Evolutionary conservation across 257 asterid species (phyloP), one percentile per base, ranked within the genome.

Genomic region (Petunia secreta): DNA sequence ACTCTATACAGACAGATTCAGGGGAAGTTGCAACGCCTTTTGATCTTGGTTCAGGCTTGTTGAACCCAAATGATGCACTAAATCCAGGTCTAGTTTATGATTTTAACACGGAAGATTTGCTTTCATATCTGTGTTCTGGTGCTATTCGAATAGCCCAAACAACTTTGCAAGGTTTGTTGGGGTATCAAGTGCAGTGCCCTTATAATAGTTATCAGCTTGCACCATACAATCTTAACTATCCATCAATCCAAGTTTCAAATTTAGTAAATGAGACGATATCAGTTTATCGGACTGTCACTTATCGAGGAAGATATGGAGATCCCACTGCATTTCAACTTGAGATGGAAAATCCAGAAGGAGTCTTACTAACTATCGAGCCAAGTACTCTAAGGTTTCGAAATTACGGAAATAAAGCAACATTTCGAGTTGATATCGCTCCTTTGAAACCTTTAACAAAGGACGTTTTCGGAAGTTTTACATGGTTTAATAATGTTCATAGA

Each of bases 51-150:
- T 80, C 83, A 7, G 83, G 83, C 39, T 16, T 57, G 38, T 25
- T 80, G 54, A 62, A 74, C 60, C 83, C 80, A 36, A 39, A 59
- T 2, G 25, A 4, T 0, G 79, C 83, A n/a, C 43, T 80, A 36
- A 73, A 73, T 60, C 83, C 80, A 40, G 83, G 66, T 10, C 75
- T 80, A 0, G 63, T 80, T 52, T 80, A 80, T 38, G 83, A 80
- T 36, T 71, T 25, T 63, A 37, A 73, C 75, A 58, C 11, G 53
- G 40, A 14, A 25, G 75, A 73, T 16, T 4, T 71, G 3, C n/a
- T 60, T 11, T 39, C 53, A 15, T 80, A 71, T 48, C 34, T 80
- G 1, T 74, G 83, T 38, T 48, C 13, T 48, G 9, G 54, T 48
- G 75, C 43, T 71, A 43, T 58, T 74, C 64, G 75, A 8, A 37